Conservation (phyloP, 305 asterid genomes). For the Fraxinus dipetala region DNA sequence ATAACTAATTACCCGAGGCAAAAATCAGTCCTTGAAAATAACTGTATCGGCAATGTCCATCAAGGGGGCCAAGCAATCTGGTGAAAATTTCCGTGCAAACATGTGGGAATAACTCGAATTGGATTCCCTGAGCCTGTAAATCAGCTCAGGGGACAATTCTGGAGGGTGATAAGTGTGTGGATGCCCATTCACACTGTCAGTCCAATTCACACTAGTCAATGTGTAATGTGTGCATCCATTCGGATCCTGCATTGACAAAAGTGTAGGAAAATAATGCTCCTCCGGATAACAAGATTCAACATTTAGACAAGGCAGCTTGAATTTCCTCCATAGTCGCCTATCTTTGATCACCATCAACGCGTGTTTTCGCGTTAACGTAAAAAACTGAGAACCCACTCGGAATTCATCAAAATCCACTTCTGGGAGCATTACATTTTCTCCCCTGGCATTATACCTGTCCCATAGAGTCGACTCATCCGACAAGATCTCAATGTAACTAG, state of each 20-base stretch:
- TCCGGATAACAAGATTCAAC: constrained; percentile 72
- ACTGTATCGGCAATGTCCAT: constrained; percentile 68
- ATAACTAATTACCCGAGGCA: constrained; percentile 35
- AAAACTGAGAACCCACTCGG: constrained; percentile 85
- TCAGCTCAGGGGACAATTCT: constrained; percentile 59
- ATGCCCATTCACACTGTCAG: constrained; percentile 61
- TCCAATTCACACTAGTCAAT: constrained; percentile 79
- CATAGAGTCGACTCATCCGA: constrained; percentile 46
- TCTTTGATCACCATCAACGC: constrained; percentile 63
- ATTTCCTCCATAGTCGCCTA: constrained; percentile 68
- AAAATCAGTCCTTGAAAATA: constrained; percentile 58
- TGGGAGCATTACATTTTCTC: constrained; percentile 63
- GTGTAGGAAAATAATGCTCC: constrained; percentile 82
- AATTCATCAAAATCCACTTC: constrained; percentile 61
- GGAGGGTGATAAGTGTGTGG: constrained; percentile 68
- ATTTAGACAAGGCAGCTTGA: constrained; percentile 62
- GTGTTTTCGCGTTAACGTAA: constrained; percentile 54
- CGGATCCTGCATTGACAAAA: constrained; percentile 69
- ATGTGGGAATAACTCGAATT: constrained; percentile 50
- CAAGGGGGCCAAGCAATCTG: constrained; percentile 67
- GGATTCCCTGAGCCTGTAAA: constrained; percentile 58
- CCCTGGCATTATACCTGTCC: constrained; percentile 74
- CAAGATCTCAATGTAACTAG: constrained; percentile 73
- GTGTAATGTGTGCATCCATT: constrained; percentile 50
- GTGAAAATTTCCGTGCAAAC: constrained; percentile 79